phyloP scores from a whole-genome alignment of 2,329 filamentous ascomycete species.

The Mycosphaerelloides madeirae region DNA sequence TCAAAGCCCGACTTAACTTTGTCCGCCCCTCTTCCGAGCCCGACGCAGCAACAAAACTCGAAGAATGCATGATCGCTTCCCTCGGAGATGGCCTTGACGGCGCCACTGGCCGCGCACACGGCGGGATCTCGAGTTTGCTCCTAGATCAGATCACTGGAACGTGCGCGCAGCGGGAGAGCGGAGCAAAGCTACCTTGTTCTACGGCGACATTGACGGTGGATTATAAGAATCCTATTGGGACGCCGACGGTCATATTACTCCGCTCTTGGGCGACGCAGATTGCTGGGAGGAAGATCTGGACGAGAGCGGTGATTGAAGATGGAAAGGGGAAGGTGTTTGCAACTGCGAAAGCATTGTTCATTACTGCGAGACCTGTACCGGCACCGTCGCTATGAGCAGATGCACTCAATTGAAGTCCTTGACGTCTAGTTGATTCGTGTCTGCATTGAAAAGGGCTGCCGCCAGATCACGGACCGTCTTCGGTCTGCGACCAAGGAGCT shows the following conservation, averaged over 20 bases:
- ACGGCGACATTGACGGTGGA: constrained; percentile 23
- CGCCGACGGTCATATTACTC: constrained; percentile 18
- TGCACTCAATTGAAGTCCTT: constrained; percentile 6
- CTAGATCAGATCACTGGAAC: constrained; percentile 20
- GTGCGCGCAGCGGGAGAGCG: constrained; percentile 4
- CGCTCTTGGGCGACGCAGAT: constrained; percentile 18
- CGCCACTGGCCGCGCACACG: constrained; percentile 21
- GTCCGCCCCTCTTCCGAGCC: constrained; percentile 15
- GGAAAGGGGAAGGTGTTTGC: constrained; percentile 17
- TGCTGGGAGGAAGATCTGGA: constrained; percentile 18
- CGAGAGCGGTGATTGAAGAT: constrained; percentile 19
- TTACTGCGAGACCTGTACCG: constrained; percentile 6
- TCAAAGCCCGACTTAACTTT: constrained; percentile 17
- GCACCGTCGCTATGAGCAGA: neutral
- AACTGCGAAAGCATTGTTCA: constrained; percentile 19
- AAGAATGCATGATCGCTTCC: constrained; percentile 19
- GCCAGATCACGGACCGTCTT: neutral
- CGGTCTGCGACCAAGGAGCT: neutral
- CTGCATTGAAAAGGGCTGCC: neutral
- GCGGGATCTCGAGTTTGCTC: constrained; percentile 19
- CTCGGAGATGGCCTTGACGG: constrained; percentile 21
- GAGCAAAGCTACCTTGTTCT: constrained; percentile 6
- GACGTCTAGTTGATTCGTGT: constrained; percentile 3
- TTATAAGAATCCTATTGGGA: constrained; percentile 20
- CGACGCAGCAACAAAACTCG: constrained; percentile 10